These are phyloP conservation scores for Sclerotinia spermophila DNA, from an alignment of 2,329 filamentous ascomycete genomes.

Conservation along the genomic window DNA sequence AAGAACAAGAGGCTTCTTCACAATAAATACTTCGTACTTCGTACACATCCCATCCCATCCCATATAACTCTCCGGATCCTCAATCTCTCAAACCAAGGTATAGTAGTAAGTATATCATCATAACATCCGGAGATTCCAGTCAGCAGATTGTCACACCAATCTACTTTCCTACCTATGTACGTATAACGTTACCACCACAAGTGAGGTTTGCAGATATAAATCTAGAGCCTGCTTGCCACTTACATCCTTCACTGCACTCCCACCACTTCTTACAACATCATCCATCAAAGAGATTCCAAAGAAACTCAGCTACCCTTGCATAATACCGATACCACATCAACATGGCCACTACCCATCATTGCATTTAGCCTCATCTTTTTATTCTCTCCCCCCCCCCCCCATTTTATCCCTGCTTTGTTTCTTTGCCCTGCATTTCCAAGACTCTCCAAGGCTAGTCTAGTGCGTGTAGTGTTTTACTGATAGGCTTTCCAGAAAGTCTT, in stretches of 20 bases:
- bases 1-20: not conserved
- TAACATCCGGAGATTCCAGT: not conserved
- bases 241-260: not conserved
- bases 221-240: not conserved
- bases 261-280: not conserved
- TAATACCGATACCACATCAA: not conserved
- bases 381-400: too few relatives aligned
- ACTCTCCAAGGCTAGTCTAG: constrained; percentile 6
- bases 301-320: not conserved
- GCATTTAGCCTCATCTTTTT: constrained; percentile 4
- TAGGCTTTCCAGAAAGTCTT: constrained; percentile 6
- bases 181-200: not conserved
- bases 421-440: constrained; percentile 10
- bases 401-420: not conserved
- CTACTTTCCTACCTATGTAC: not conserved
- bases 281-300: not conserved
- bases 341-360: not conserved
- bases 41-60: too few relatives aligned
- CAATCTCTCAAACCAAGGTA: not conserved
- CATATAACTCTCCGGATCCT: not conserved
- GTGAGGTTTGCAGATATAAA: not conserved
- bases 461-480: constrained; percentile 1
- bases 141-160: not conserved
- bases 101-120: not conserved
- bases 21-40: too few relatives aligned